phyloP scores from a whole-genome alignment of 1,284 basidiomycete genomes.

The Rhizopogon parksii region DNA sequence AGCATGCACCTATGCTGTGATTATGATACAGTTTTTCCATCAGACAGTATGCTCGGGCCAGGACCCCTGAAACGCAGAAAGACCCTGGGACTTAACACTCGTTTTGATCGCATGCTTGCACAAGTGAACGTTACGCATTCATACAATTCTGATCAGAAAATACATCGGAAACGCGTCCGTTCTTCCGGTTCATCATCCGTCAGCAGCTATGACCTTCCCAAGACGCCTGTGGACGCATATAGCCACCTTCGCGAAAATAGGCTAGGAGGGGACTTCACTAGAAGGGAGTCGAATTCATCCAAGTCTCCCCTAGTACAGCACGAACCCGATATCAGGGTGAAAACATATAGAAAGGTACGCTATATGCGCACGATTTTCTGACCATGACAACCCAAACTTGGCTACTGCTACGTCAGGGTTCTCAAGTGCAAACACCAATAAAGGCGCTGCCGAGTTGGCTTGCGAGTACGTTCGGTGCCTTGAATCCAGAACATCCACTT shows the following conservation, averaged over 20 bases:
- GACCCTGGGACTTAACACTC: constrained; percentile 46
- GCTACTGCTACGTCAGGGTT: constrained; percentile 11
- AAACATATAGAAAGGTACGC: constrained; percentile 19
- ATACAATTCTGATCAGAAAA: constrained; percentile 15
- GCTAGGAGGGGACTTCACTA: constrained; percentile 35
- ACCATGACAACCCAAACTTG: constrained; percentile 9
- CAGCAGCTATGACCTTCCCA: constrained; percentile 35
- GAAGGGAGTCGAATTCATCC: neutral
- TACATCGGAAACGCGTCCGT: constrained; percentile 24
- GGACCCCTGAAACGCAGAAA: constrained; percentile 38
- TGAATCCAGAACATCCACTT: constrained; percentile 40
- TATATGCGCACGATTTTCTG: constrained; percentile 25
- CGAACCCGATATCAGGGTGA: neutral
- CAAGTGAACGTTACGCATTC: constrained; percentile 40
- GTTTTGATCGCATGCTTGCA: constrained; percentile 60
- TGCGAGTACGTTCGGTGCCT: constrained; percentile 33
- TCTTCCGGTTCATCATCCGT: constrained; percentile 42
- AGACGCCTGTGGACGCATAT: constrained; percentile 39
- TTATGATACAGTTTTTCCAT: constrained; percentile 1
- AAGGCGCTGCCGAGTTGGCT: constrained; percentile 42
- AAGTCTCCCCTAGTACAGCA: constrained; percentile 6
- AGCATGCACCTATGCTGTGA: constrained; percentile 6
- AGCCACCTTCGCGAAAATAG: constrained; percentile 26
- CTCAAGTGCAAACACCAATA: constrained; percentile 11
- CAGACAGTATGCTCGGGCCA: neutral